Evolutionary conservation across 2,329 filamentous ascomycete genomes (phyloP), one percentile per base, ranked within the genome.

Genomic region (Penicillium hesseltinei): DNA sequence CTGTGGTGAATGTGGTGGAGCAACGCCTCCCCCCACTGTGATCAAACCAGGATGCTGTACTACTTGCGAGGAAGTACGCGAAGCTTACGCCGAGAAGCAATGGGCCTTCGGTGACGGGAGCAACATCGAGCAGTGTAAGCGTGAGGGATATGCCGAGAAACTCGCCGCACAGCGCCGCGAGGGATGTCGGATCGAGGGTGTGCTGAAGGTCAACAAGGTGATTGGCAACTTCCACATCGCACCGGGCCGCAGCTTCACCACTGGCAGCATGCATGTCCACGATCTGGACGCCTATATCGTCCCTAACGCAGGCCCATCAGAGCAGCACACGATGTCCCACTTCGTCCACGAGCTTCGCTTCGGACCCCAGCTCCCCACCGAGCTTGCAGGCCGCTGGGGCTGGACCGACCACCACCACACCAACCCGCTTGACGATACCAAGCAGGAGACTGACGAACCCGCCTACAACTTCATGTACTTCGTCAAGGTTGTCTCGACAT

Each of bases 401-500:
- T 96, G 91, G 91, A 91, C 89, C 11, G 92, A 91, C 75, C 90
- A 96, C 77, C 92, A 97, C 75, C 77, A 91, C 61, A 75, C 75
- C 65, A 97, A 97, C 76, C 94, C 94, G 5, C 85, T 99, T 5
- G 95, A 99, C 70, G 82, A 84, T 52, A 90, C 88, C 4, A 79
- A 83, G 62, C 92, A 97, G 80, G 78, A 82, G 51, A 95, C 91
- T 2, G 80, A 84, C 36, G 92, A 97, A 69, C 85, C 91, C 65
- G 89, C 89, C 63, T 97, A 84, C 82, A 99, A 97, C 80, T 99
- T 88, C 76, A 96, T 97, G 91, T 99, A 99, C 81, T 99, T 99
- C 76, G 83, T 99, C 77, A 99, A 99, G 82, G 94, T 99, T 56
- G 94, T 99, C 33, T 91, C 90, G 3, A 99, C 94, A 2, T 93